Percentiles rank a stretch among this genome's conserved stretches.
Conservation (phyloP, 495 filamentous ascomycete genomes). For the Penicillium canariense region DNA sequence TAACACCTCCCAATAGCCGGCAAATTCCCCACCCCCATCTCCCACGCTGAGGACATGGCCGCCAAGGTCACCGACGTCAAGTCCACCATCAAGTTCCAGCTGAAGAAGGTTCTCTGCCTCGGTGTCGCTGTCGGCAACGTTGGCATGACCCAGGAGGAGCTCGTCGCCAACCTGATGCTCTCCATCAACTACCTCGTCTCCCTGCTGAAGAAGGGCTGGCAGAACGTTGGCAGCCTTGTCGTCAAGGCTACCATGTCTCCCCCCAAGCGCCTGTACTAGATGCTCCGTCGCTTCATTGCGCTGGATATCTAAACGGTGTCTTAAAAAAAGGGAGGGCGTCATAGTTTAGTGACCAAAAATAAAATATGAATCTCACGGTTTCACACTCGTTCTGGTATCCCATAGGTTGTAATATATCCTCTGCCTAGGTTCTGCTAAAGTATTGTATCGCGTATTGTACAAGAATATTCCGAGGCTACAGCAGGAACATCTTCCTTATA, state of each 20-base stretch:
- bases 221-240: conserved; percentile 98
- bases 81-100: conserved; percentile 99
- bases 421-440: neutral
- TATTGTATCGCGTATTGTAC: neutral
- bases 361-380: conserved; percentile 38
- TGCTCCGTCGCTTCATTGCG: conserved; percentile 35
- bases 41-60: conserved; percentile 87
- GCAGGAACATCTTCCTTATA: neutral
- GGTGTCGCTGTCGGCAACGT: conserved; percentile 99
- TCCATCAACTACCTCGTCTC: conserved; percentile 99
- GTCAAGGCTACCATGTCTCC: conserved; percentile 99
- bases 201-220: conserved; percentile 99
- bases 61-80: conserved; percentile 97
- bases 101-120: conserved; percentile 99
- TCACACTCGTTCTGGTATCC: neutral
- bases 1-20: conserved; percentile 60
- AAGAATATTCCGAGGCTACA: neutral
- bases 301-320: conserved; percentile 26
- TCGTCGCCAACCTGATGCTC: conserved; percentile 95
- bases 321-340: conserved; percentile 32
- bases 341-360: conserved; percentile 35
- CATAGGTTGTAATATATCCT: neutral
- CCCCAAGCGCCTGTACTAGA: conserved; percentile 93
- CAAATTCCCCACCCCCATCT: conserved; percentile 98
- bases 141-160: conserved; percentile 92